phyloP scores from a whole-genome alignment of 352 stramenopile species.

The Phytophthora cactorum region DNA sequence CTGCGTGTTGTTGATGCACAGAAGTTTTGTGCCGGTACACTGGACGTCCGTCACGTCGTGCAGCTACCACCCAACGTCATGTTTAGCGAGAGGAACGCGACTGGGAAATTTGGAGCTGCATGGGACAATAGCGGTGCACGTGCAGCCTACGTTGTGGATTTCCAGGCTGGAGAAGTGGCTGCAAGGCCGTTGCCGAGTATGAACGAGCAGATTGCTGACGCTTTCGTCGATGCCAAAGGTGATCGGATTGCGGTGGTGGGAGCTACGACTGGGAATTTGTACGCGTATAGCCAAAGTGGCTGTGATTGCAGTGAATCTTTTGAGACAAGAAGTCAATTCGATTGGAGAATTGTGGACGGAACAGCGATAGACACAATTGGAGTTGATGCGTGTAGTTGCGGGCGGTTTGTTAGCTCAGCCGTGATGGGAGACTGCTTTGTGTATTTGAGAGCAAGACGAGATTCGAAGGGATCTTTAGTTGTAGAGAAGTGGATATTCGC shows the following conservation, averaged over 20 bases:
- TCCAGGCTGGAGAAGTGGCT: slow-evolving; percentile 18
- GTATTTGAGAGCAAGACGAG: slow-evolving; percentile 12
- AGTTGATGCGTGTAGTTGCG: slow-evolving; percentile 6
- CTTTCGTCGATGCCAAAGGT: slow-evolving; percentile 20
- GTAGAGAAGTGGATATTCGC: slow-evolving; percentile 36
- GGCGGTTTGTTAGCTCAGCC: slow-evolving; percentile 28
- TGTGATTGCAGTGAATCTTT: not conserved
- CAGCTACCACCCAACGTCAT: slow-evolving; percentile 14
- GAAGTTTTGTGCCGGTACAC: slow-evolving; percentile 19
- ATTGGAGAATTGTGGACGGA: slow-evolving; percentile 16
- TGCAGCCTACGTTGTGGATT: slow-evolving; percentile 23
- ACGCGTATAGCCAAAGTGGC: slow-evolving; percentile 8
- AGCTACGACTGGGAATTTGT: slow-evolving; percentile 8
- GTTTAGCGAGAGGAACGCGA: not conserved
- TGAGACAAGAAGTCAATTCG: not conserved
- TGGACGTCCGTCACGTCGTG: slow-evolving; percentile 7
- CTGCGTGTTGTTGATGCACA: slow-evolving; percentile 18
- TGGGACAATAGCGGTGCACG: slow-evolving; percentile 2
- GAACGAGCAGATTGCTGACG: slow-evolving; percentile 20
- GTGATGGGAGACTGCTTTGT: slow-evolving; percentile 29
- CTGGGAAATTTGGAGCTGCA: slow-evolving; percentile 2
- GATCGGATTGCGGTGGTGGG: slow-evolving; percentile 21
- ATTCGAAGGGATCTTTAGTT: slow-evolving; percentile 1
- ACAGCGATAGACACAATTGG: not conserved
- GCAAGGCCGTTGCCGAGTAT: not conserved